Conservation (phyloP, 2,329 filamentous ascomycete genomes). For the Monilinia vaccinii-corymbosi region DNA sequence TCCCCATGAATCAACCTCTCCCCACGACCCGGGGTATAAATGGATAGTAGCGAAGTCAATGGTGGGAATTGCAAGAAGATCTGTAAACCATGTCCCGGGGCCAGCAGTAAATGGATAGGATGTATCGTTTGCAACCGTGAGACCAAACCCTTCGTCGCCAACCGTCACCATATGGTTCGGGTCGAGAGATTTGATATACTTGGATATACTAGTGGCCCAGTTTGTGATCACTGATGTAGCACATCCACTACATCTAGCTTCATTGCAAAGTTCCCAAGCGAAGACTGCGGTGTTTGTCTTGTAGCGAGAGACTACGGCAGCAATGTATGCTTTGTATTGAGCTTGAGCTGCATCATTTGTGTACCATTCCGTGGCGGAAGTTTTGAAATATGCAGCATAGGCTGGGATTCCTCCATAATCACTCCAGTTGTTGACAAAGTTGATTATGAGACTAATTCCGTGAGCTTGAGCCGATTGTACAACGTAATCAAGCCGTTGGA, state of each 20-base stretch:
- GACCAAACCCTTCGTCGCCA: constrained; percentile 52
- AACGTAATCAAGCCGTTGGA: constrained; percentile 56
- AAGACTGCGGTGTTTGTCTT: constrained; percentile 50
- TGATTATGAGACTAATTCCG: constrained; percentile 54
- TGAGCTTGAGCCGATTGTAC: constrained; percentile 49
- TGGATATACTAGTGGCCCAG: constrained; percentile 49
- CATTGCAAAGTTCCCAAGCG: constrained; percentile 62
- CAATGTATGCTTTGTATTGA: constrained; percentile 52
- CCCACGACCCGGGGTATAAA: constrained; percentile 40
- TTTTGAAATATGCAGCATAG: constrained; percentile 47
- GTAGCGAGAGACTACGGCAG: constrained; percentile 50
- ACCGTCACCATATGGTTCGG: constrained; percentile 51
- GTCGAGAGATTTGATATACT: constrained; percentile 57
- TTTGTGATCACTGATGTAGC: constrained; percentile 46
- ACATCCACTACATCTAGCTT: constrained; percentile 56
- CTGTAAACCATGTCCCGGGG: constrained; percentile 39
- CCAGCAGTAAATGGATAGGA: constrained; percentile 36
- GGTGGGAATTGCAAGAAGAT: constrained; percentile 35
- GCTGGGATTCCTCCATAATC: constrained; percentile 58
- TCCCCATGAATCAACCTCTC: constrained; percentile 33
- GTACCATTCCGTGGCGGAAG: constrained; percentile 42
- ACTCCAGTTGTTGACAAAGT: constrained; percentile 61
- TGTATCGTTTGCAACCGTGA: constrained; percentile 30
- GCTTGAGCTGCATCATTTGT: constrained; percentile 41
- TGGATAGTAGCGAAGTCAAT: constrained; percentile 47